Conservation (phyloP, 2,329 filamentous ascomycete genomes). For the Pseudogymnoascus sp. region DNA sequence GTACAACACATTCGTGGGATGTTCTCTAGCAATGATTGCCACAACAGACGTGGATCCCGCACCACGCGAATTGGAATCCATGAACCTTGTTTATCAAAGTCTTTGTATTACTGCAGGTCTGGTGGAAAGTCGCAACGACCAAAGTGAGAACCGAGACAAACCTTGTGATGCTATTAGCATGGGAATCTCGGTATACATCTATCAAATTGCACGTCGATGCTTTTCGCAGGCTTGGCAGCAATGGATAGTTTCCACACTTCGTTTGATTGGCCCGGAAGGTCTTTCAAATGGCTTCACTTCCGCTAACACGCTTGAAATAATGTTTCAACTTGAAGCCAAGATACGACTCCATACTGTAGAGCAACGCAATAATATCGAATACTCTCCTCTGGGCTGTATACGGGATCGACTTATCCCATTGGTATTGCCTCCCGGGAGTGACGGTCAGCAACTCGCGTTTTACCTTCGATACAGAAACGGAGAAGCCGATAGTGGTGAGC, state of each 20-base stretch:
- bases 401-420: conserved; percentile 19
- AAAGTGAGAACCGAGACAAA: conserved; percentile 16
- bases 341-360: background rate
- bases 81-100: background rate
- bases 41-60: background rate
- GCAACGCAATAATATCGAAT: background rate
- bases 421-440: conserved; percentile 17
- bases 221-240: conserved; percentile 18
- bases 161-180: conserved; percentile 20
- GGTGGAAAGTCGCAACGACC: background rate
- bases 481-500: conserved; percentile 15
- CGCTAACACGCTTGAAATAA: conserved; percentile 19
- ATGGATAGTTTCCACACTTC: conserved; percentile 18
- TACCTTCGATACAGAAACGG: conserved; percentile 18
- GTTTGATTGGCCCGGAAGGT: conserved; percentile 19
- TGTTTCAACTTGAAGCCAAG: conserved; percentile 17
- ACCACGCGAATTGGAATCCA: background rate
- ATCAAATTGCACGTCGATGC: conserved; percentile 20
- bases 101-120: background rate
- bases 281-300: conserved; percentile 18
- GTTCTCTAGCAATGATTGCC: background rate
- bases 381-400: conserved; percentile 16
- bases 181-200: conserved; percentile 20
- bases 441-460: conserved; percentile 14
- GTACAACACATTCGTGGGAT: background rate